Conservation (phyloP, 768 basidiomycete genomes). For the Boletus coccyginus region DNA sequence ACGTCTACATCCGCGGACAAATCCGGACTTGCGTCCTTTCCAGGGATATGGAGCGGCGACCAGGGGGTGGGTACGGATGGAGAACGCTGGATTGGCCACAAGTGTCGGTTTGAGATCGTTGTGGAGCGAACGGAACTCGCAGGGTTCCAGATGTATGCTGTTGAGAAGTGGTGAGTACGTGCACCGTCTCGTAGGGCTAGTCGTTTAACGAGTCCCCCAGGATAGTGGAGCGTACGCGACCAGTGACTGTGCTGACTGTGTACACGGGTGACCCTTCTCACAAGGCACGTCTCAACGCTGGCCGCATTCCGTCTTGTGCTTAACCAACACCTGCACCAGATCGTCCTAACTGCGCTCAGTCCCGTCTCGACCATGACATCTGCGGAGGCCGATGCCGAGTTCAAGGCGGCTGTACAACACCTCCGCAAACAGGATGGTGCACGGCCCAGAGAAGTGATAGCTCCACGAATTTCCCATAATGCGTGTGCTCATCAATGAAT, state of each 20-base stretch:
- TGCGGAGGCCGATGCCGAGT: conserved; percentile 48
- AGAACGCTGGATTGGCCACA: conserved; percentile 44
- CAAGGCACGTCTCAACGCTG: conserved; percentile 40
- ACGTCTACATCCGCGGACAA: conserved; percentile 20
- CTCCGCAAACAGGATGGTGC: conserved; percentile 66
- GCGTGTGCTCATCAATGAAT: conserved; percentile 5
- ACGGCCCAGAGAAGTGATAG: conserved; percentile 60
- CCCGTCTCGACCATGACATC: conserved; percentile 42
- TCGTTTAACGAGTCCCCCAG: conserved; percentile 30
- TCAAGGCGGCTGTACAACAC: conserved; percentile 58
- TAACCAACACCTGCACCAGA: conserved; percentile 37
- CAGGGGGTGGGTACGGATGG: conserved; percentile 21
- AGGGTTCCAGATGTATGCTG: conserved; percentile 82
- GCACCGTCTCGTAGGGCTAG: not conserved
- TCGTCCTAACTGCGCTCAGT: conserved; percentile 55
- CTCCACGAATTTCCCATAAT: not conserved
- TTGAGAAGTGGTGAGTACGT: conserved; percentile 71
- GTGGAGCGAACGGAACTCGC: conserved; percentile 43
- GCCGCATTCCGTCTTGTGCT: conserved; percentile 2
- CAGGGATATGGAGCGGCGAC: conserved; percentile 2
- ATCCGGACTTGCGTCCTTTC: conserved; percentile 4
- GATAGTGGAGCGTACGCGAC: conserved; percentile 65
- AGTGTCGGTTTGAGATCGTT: conserved; percentile 48
- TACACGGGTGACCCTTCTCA: conserved; percentile 75
- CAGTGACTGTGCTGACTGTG: conserved; percentile 62